Base-by-base conservation (phyloP, 306 rosid genomes). In the Abrus precatorius region DNA sequence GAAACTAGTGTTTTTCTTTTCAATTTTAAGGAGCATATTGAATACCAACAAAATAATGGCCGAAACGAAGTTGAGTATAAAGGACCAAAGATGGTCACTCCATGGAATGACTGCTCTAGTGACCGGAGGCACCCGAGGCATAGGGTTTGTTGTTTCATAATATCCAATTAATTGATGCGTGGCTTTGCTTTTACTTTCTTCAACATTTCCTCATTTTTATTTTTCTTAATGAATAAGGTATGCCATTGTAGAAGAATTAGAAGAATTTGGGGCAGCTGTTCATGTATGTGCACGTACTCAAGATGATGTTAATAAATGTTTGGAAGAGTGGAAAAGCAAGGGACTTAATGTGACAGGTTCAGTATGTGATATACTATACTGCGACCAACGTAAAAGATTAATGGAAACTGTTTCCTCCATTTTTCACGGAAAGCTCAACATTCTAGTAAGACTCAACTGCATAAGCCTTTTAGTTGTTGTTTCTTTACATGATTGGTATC, bases 91-190 rank as follows among this genome's bases (percentile, higher is more conserved):
- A 49, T 84, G 84, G 84, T 84, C 84, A 14, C 78, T 74, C 1
- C 49, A 41, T 53, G 87, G 84, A 1, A 79, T 79, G 87, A 66
- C 74, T 3, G 84, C 82, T 61, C 74, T 84, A 4, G 74, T 84
- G 0, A 84, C 87, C 0, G 84, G 87, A 14, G 87, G 56, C 56
- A 68, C 64, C 40, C 9, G 80, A 59, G 87, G 87, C 50, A 80
- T 79, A 1, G 84, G 87, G 82, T 84, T 10, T 0, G 41, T 68
- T 3, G 0, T 61, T 36, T 4, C 40, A 20, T 20, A 20, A 20
- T 36, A 36, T 36, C 40, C 20, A 20, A 3, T 43, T 9, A 30
- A 0, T 14, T 38, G 9, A 7, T 41, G 29, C 48, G 32, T 69
- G 0, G 4, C 3, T 6, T 69, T 38, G 0, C 44, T 1, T 30